Base-by-base conservation (phyloP, 2,329 filamentous ascomycete genomes). In the Ascochyta fabae region DNA sequence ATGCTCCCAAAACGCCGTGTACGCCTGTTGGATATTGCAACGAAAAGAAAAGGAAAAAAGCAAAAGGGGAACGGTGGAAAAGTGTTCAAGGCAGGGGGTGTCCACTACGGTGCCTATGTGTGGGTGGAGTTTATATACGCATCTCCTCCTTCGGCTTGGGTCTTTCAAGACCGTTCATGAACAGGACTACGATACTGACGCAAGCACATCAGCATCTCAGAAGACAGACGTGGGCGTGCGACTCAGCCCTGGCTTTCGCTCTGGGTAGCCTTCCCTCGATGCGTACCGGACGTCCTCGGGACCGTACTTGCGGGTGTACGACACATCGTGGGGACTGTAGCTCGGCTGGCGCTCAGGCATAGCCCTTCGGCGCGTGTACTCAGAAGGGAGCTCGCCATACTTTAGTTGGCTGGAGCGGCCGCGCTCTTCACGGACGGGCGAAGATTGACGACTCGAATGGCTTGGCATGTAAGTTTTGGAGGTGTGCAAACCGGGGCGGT, bases 271-370 rank as follows among this genome's bases (percentile, higher is more conserved):
- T 10, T 68, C 68, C n/a, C 59, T 54, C 0, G 66, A 61, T 24
- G 65, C 65, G 61, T 64, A 75, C 9, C 65, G 70, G 36, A 80
- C 64, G 44, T 78, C 74, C 23, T 79, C 76, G 10, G 71, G 69
- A 1, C 70, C 70, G 24, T 66, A 62, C 43, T 67, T 69, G 34
- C 57, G 67, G 15, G 53, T 35, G 47, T 72, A 78, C 23, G 68
- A 66, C 4, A 76, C 64, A 1, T 73, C 60, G 12, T 71, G 66
- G 0, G 73, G 66, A 10, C 63, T 63, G 53, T 71, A 76, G 43
- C 71, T 76, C 8, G 63, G 51, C 42, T 71, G 64, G 44, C 62
- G 68, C 59, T 40, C 56, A 22, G 26, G 24, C 24, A 51, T 59
- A 41, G 43, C 62, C 42, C 48, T 62, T 48, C 57, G 61, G 23